Evolutionary conservation across 805 yeast genomes (phyloP), one percentile per base, ranked within the genome.

Genomic region (Nakazawaea anatomiae): DNA sequence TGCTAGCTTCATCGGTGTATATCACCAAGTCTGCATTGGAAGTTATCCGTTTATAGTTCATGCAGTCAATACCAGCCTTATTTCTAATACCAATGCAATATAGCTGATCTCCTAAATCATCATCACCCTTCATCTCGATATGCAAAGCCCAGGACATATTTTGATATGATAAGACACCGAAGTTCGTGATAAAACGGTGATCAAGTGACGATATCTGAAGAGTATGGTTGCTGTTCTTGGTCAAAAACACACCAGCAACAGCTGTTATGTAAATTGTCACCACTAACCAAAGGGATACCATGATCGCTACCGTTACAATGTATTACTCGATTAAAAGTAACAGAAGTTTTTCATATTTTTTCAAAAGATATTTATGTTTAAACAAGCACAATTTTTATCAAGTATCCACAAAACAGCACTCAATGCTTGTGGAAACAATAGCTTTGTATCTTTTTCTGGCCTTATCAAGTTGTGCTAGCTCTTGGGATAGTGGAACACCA

Each of bases 401-500:
- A 18, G 25, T 18, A 18, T 18, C 25, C 25, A 18, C 25, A 18
- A 18, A 18, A 18, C 25, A 18, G 25, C 25, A 32, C 11, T 9
- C 11, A 32, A 43, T 43, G 46, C 7, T 43, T 9, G 27, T 9
- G 27, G 11, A 6, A 12, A 12, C 36, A 44, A 8, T 44, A 39
- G 8, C 27, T 5, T 6, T 36, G 30, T 7, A 12, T n/a, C 11
- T 39, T 4, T 14, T 39, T 14, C 38, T 27, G 12, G 8, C 7
- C 14, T 10, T 46, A 10, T 4, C 18, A 6, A 7, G 11, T 29
- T 28, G 43, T 14, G 42, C 39, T 9, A 29, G 18, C 9, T 43
- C 51, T 14, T 48, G 47, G 47, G 51, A 48, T 43, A 41, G 43
- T 10, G 5, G 12, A 36, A 36, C 47, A 8, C 44, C 51, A 14